Percentiles rank a stretch among this genome's conserved stretches.
Evolutionary conservation across 2,329 filamentous ascomycete genomes (phyloP).

Genomic region (Clonostachys rhizophaga): DNA sequence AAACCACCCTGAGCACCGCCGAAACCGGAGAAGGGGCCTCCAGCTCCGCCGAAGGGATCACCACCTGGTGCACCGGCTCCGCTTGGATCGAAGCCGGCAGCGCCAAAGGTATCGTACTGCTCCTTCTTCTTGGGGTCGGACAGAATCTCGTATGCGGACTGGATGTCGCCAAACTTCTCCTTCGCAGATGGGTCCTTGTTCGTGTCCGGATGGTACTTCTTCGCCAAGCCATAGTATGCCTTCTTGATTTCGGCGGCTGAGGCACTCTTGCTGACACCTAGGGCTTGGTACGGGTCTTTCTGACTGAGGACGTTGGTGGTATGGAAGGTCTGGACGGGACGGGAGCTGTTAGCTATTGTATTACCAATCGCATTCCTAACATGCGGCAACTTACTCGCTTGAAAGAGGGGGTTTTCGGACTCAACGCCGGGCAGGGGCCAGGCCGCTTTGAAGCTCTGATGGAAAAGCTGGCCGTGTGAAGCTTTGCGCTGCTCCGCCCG

Average conservation of each 20-base stretch:
- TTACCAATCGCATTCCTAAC: conserved; percentile 2
- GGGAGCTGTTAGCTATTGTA: conserved; percentile 5
- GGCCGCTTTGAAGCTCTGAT: conserved; percentile 9
- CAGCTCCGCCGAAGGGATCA: conserved; percentile 58
- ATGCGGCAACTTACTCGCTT: background rate
- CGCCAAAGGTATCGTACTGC: conserved; percentile 85
- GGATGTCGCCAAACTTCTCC: conserved; percentile 89
- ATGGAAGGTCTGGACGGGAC: conserved; percentile 48
- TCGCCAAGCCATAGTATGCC: conserved; percentile 94
- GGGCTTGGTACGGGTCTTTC: conserved; percentile 80
- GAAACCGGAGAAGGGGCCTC: conserved; percentile 59
- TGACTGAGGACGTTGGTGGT: conserved; percentile 49
- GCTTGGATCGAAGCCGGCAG: conserved; percentile 79
- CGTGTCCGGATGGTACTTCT: conserved; percentile 96
- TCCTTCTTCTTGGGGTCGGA: conserved; percentile 92
- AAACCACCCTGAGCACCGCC: conserved; percentile 59
- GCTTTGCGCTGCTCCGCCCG: conserved; percentile 27
- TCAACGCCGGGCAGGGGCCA: no score
- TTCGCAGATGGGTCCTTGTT: conserved; percentile 95
- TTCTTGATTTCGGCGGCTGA: conserved; percentile 90
- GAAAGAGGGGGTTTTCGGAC: no score
- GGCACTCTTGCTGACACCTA: conserved; percentile 81
- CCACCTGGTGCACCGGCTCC: conserved; percentile 59
- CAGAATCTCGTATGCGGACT: conserved; percentile 88
- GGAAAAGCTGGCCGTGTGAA: conserved; percentile 22